Conservation (phyloP, 1,139 yeast genomes). For the Hansenula sp. region DNA sequence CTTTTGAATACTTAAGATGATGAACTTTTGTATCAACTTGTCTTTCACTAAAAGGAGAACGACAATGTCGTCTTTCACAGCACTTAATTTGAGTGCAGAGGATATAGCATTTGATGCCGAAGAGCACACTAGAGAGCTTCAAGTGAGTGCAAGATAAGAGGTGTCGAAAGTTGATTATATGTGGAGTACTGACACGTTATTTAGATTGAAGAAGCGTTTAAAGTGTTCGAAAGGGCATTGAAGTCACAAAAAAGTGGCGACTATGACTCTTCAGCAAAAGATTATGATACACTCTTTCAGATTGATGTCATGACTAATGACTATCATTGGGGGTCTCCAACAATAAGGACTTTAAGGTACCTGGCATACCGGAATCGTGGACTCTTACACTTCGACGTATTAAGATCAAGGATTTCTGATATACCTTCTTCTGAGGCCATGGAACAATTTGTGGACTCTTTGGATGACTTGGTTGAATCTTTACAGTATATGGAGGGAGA, state of each 20-base stretch:
- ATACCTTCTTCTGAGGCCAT: slow-evolving; percentile 23
- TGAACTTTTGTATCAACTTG: no score
- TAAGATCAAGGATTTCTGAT: slow-evolving; percentile 22
- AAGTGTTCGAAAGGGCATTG: slow-evolving; percentile 69
- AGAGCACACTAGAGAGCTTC: slow-evolving; percentile 83
- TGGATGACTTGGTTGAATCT: slow-evolving; percentile 55
- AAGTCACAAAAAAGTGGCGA: slow-evolving; percentile 48
- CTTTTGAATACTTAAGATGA: no score
- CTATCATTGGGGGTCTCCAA: slow-evolving; percentile 59
- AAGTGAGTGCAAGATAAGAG: slow-evolving; percentile 27
- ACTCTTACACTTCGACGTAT: slow-evolving; percentile 55
- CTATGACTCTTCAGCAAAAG: slow-evolving; percentile 43
- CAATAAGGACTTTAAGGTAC: slow-evolving; percentile 68
- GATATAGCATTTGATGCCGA: slow-evolving; percentile 66
- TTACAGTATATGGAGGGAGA: slow-evolving; percentile 65
- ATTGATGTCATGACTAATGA: slow-evolving; percentile 45
- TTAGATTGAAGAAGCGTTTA: slow-evolving; percentile 83
- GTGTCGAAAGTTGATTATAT: neutral
- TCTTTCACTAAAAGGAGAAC: neutral
- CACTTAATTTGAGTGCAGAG: slow-evolving; percentile 75
- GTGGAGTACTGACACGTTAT: slow-evolving; percentile 13
- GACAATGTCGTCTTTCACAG: slow-evolving; percentile 63
- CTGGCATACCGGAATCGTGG: slow-evolving; percentile 82
- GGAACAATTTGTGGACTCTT: slow-evolving; percentile 30
- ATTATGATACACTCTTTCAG: slow-evolving; percentile 60